These are phyloP conservation scores for Rhodotorula sp. DNA, from an alignment of 1,284 basidiomycete genomes.

Conservation along the genomic window DNA sequence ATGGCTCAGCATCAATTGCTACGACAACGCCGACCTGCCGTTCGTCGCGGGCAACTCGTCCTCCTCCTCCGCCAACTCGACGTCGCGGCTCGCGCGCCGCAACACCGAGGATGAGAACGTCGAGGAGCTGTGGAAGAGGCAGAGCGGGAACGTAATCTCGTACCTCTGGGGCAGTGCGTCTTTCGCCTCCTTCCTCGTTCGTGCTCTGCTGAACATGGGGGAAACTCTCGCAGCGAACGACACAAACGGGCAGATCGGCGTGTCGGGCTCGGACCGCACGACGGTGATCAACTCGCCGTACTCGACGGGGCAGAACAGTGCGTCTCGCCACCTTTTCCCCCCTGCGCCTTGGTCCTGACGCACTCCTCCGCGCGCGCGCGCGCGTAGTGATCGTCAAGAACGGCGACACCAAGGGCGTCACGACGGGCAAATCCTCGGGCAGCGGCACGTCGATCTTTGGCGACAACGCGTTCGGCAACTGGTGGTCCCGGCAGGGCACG, in stretches of 20 bases:
- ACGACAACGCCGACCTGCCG: slow-evolving; percentile 19
- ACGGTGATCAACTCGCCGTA: slow-evolving; percentile 40
- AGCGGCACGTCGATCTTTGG: slow-evolving; percentile 10
- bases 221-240: slow-evolving; percentile 25
- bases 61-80: background rate
- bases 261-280: slow-evolving; percentile 19
- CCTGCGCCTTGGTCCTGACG: too few relatives aligned
- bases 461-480: slow-evolving; percentile 30
- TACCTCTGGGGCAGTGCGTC: slow-evolving; percentile 39
- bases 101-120: slow-evolving; percentile 1
- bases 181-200: background rate
- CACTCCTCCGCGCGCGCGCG: background rate
- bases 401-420: slow-evolving; percentile 33
- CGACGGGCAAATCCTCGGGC: background rate
- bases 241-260: slow-evolving; percentile 33
- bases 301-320: slow-evolving; percentile 41
- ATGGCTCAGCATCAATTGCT: slow-evolving; percentile 39
- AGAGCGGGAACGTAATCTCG: slow-evolving; percentile 12
- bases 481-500: slow-evolving; percentile 34
- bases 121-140: slow-evolving; percentile 26
- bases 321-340: background rate
- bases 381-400: slow-evolving; percentile 33
- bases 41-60: slow-evolving; percentile 23
- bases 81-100: background rate
- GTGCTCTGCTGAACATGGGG: background rate